Evolutionary conservation across 2,329 filamentous ascomycete genomes (phyloP).

Genomic region (Geosmithia putterillii): DNA sequence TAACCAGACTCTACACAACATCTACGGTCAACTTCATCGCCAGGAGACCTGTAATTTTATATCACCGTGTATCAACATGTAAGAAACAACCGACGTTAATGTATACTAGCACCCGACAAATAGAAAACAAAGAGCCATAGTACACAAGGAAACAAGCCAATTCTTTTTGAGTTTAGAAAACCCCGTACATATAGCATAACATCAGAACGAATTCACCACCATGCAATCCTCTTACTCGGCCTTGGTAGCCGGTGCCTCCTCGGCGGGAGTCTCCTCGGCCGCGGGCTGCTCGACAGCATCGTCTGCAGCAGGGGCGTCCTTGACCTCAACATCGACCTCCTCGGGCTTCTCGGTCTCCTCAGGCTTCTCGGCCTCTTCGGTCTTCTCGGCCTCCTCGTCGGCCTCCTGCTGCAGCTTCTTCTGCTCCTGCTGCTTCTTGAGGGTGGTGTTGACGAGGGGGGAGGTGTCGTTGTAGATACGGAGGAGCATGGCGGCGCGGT

Average conservation of each 20-base stretch:
- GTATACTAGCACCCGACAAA: not conserved
- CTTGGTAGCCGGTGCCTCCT: not conserved
- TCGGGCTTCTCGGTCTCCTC: conserved; percentile 14
- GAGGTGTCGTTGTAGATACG: conserved; percentile 83
- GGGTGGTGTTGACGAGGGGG: conserved; percentile 61
- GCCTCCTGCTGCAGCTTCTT: conserved; percentile 21
- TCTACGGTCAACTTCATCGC: too few species aligned
- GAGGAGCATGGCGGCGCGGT: conserved; percentile 82
- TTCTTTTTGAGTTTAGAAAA: not conserved
- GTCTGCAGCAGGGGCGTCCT: conserved; percentile 3
- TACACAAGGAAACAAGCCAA: not conserved
- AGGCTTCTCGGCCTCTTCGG: conserved; percentile 6
- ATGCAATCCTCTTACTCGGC: conserved; percentile 2
- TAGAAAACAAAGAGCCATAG: not conserved
- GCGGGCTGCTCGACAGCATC: conserved; percentile 2
- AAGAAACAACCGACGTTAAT: not conserved
- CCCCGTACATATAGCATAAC: not conserved
- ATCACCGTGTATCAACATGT: not conserved
- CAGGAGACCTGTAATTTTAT: not conserved
- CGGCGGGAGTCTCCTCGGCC: not conserved
- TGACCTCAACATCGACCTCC: not conserved
- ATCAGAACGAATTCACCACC: conserved; percentile 5
- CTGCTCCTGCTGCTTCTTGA: conserved; percentile 35
- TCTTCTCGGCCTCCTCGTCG: conserved; percentile 5
- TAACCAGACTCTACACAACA: not conserved